phyloP scores from a whole-genome alignment of 129 eudicot species.

The Kitagawia praeruptora region DNA sequence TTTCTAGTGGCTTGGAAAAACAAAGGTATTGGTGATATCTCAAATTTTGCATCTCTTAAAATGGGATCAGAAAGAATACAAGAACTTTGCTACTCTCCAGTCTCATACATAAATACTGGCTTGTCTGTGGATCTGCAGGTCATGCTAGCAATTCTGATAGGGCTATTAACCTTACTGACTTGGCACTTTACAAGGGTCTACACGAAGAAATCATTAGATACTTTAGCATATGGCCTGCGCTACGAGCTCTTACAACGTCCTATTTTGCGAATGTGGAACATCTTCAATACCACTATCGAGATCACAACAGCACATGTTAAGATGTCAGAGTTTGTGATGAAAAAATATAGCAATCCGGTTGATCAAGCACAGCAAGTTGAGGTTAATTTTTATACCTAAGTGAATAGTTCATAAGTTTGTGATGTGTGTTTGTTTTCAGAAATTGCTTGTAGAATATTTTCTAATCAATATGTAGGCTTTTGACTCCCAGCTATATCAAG shows the following conservation, averaged over 20 bases:
- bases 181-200: constrained; percentile 94
- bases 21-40: neutral
- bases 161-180: constrained; percentile 75
- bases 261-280: constrained; percentile 79
- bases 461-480: constrained; percentile 2
- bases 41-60: neutral
- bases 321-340: constrained; percentile 69
- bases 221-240: constrained; percentile 79
- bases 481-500: constrained; percentile 63
- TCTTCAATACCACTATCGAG: constrained; percentile 80
- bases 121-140: constrained; percentile 38
- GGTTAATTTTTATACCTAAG: constrained; percentile 28
- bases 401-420: neutral
- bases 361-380: constrained; percentile 86
- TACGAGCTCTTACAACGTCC: constrained; percentile 89
- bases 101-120: neutral
- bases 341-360: constrained; percentile 53
- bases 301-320: constrained; percentile 78
- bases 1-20: neutral
- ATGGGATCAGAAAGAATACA: neutral
- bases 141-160: constrained; percentile 86
- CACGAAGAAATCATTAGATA: constrained; percentile 65
- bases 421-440: neutral
- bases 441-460: neutral
- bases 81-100: neutral